Evolutionary conservation across 2,329 filamentous ascomycete genomes (phyloP), one percentile per base, ranked within the genome.

Genomic region (Penicillium decumbens): DNA sequence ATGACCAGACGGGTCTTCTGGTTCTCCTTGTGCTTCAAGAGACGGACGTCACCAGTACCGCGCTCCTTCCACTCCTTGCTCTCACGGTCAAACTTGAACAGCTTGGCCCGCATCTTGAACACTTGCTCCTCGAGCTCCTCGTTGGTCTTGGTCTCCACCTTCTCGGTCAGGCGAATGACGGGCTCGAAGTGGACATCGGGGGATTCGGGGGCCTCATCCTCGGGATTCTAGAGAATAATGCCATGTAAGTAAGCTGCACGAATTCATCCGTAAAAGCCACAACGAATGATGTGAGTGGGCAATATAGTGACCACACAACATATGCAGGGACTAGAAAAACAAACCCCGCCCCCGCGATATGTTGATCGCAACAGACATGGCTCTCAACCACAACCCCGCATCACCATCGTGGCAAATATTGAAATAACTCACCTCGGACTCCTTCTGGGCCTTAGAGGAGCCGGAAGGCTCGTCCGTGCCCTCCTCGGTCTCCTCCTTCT

Each of bases 101-200:
- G 87, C 83, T 98, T 98, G 69, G 93, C 93, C 66, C 93, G 89
- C 92, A 97, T 96, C 85, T 97, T 97, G 84, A 97, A 98, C 33
- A 84, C 80, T 78, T 95, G 89, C 79, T 97, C 91, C 80, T 98
- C 93, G 40, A 86, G 83, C 80, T 98, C 93, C 77, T 98, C 93
- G 77, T 96, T 95, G 74, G 93, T 97, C 82, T 95, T 95, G 69
- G 83, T 87, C 69, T 97, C 92, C 65, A 97, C 87, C 79, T 95
- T 93, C 80, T 98, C 89, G 56, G 92, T 97, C 68, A 98, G 80
- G 76, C 85, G 91, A 68, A 95, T 88, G 62, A 98, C 90, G 59
- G 93, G 93, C 78, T 95, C 89, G 77, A 97, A 98, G 77, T 97
- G 88, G 56, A 96, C 88, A 60, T 97, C 92, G 62, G 89, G 88